Percentiles rank a stretch among this genome's conserved stretches.
Evolutionary conservation across 202 grass and related monocot species (phyloP).

Genomic region (Hordeum pubiflorum): DNA sequence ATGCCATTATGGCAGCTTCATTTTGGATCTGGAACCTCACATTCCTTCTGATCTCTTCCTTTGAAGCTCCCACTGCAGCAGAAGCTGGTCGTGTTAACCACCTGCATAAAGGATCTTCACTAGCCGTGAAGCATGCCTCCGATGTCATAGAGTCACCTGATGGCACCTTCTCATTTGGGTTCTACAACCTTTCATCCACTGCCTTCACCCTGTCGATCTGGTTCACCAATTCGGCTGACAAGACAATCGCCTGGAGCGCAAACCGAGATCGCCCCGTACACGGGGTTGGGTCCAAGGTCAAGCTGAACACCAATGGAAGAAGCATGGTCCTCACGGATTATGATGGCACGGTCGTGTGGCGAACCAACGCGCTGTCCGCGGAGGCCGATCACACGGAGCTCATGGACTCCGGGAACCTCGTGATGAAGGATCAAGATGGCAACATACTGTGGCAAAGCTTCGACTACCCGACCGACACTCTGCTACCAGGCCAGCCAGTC

Average conservation of each 20-base stretch:
- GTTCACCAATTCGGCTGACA: conserved; percentile 32
- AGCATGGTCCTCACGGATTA: conserved; percentile 36
- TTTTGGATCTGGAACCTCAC: background rate
- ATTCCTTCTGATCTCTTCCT: background rate
- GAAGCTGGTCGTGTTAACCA: background rate
- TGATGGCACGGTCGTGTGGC: conserved; percentile 30
- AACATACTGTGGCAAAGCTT: conserved; percentile 51
- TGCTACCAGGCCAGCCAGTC: conserved; percentile 40
- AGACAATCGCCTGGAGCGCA: conserved; percentile 37
- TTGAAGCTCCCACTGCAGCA: background rate
- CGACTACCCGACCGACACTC: conserved; percentile 42
- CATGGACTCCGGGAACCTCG: conserved; percentile 38
- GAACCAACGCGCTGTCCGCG: background rate
- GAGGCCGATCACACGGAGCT: conserved; percentile 25
- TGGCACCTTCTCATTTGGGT: conserved; percentile 45
- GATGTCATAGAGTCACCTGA: conserved; percentile 20
- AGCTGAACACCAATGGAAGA: conserved; percentile 24
- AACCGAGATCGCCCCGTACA: conserved; percentile 33
- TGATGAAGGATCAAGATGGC: conserved; percentile 14
- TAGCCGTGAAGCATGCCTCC: conserved; percentile 28
- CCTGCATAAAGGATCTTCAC: conserved; percentile 18
- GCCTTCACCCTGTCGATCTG: conserved; percentile 53
- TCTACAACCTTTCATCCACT: conserved; percentile 40
- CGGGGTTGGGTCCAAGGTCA: conserved; percentile 4
- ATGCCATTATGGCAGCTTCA: background rate